phyloP scores from a whole-genome alignment of 1,139 yeast species.

The Suhomyces panamericanus region DNA sequence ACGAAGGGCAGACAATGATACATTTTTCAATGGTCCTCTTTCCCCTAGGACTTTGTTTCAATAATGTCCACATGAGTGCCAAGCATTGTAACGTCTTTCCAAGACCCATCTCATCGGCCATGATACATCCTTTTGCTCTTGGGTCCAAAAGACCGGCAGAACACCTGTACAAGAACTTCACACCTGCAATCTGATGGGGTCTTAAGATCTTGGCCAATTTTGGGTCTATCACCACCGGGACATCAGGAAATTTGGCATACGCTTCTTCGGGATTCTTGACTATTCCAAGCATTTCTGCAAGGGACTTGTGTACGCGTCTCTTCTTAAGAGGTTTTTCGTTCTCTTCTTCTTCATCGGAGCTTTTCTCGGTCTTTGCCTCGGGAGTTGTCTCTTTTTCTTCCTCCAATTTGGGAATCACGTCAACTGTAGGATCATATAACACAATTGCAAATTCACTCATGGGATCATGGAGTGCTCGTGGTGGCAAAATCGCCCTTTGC shows the following conservation, averaged over 20 bases:
- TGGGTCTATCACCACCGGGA: slow-evolving; percentile 97
- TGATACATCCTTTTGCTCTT: slow-evolving; percentile 91
- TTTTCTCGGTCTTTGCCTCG: slow-evolving; percentile 20
- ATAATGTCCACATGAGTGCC: slow-evolving; percentile 88
- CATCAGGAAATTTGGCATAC: slow-evolving; percentile 64
- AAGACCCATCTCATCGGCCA: slow-evolving; percentile 99
- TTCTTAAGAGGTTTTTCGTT: slow-evolving; percentile 25
- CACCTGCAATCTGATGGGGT: slow-evolving; percentile 98
- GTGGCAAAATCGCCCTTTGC: slow-evolving; percentile 67
- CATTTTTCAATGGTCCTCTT: slow-evolving; percentile 82
- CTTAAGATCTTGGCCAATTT: slow-evolving; percentile 76
- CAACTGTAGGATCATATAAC: slow-evolving; percentile 91
- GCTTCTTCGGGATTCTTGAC: slow-evolving; percentile 51
- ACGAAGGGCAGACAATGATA: slow-evolving; percentile 93
- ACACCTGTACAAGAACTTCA: slow-evolving; percentile 83
- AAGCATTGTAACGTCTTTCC: slow-evolving; percentile 96
- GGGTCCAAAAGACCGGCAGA: slow-evolving; percentile 87
- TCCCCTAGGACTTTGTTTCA: slow-evolving; percentile 90
- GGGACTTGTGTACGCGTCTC: slow-evolving; percentile 56
- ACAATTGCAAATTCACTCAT: slow-evolving; percentile 92
- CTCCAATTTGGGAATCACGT: slow-evolving; percentile 51
- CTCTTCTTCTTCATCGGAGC: slow-evolving; percentile 19
- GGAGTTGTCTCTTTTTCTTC: slow-evolving; percentile 37
- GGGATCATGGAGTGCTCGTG: slow-evolving; percentile 92
- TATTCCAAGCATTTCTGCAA: slow-evolving; percentile 83